Evolutionary conservation across 1,284 basidiomycete genomes (phyloP).

Genomic region (Puccinia sorghi): DNA sequence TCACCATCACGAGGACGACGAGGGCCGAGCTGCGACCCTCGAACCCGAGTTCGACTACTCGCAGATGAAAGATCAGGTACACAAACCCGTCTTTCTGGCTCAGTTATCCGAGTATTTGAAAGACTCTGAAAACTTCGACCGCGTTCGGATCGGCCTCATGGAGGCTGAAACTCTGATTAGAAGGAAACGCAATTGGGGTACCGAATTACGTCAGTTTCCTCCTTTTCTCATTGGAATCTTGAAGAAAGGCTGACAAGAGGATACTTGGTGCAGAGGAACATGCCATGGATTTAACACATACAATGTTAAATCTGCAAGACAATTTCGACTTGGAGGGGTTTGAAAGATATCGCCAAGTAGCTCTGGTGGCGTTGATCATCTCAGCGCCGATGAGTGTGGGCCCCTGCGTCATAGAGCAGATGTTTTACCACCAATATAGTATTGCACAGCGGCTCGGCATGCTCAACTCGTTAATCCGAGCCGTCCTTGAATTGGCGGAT

Average conservation of each 20-base stretch:
- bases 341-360: conserved; percentile 6
- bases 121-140: conserved; percentile 30
- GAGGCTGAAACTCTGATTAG: conserved; percentile 21
- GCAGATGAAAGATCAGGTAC: conserved; percentile 5
- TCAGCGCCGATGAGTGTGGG: conserved; percentile 7
- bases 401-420: conserved; percentile 33
- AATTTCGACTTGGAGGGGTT: conserved; percentile 31
- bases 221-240: not conserved
- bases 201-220: conserved; percentile 22
- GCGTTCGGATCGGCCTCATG: conserved; percentile 9
- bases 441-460: conserved; percentile 28
- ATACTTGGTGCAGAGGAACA: conserved; percentile 22
- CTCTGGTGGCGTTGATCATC: not conserved
- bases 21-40: not conserved
- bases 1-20: too few relatives aligned
- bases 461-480: conserved; percentile 11
- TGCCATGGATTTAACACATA: conserved; percentile 15
- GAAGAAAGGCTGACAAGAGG: not conserved
- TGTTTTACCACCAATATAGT: conserved; percentile 42
- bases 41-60: conserved; percentile 24
- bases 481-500: not conserved
- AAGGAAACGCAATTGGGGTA: conserved; percentile 29
- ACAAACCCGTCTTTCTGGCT: conserved; percentile 18
- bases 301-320: conserved; percentile 30
- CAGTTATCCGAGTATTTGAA: conserved; percentile 32